Evolutionary conservation across 2,329 filamentous ascomycete genomes (phyloP).

Genomic region (Tympanopsis confertula): DNA sequence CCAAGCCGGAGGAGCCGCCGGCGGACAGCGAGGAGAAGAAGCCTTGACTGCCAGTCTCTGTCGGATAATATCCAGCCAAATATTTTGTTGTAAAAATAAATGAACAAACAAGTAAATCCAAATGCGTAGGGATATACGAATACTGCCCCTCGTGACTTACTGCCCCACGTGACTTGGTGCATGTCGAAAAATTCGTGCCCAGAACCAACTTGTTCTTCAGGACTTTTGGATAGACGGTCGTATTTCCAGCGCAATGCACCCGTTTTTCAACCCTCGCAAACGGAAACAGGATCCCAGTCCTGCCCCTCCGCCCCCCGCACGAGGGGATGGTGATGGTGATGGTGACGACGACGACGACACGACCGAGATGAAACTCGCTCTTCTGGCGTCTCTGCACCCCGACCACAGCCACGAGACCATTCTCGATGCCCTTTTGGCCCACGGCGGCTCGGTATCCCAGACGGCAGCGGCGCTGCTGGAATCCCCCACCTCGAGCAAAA

Average conservation of each 20-base stretch:
- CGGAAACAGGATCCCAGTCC: not conserved
- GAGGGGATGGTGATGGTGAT: not conserved
- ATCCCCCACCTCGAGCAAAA: conserved; percentile 4
- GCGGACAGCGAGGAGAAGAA: conserved; percentile 44
- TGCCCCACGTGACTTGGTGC: no score
- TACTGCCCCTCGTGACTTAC: no score
- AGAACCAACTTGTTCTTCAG: no score
- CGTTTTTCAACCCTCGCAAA: not conserved
- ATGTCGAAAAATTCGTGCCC: no score
- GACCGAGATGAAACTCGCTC: conserved; percentile 80
- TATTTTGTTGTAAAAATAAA: no score
- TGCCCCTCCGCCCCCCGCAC: not conserved
- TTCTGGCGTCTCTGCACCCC: conserved; percentile 69
- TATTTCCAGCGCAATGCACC: no score
- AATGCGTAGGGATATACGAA: no score
- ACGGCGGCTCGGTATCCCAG: conserved; percentile 58
- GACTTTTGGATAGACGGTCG: no score
- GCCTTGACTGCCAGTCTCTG: conserved; percentile 49
- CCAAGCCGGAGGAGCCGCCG: conserved; percentile 12
- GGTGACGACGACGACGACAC: conserved; percentile 50
- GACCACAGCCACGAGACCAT: conserved; percentile 50
- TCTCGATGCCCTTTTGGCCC: conserved; percentile 67
- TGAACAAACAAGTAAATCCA: no score
- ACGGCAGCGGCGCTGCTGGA: conserved; percentile 3
- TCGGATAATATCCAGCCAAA: no score